phyloP scores from a whole-genome alignment of 2,329 filamentous ascomycete species.

The Didymella keratinophila region DNA sequence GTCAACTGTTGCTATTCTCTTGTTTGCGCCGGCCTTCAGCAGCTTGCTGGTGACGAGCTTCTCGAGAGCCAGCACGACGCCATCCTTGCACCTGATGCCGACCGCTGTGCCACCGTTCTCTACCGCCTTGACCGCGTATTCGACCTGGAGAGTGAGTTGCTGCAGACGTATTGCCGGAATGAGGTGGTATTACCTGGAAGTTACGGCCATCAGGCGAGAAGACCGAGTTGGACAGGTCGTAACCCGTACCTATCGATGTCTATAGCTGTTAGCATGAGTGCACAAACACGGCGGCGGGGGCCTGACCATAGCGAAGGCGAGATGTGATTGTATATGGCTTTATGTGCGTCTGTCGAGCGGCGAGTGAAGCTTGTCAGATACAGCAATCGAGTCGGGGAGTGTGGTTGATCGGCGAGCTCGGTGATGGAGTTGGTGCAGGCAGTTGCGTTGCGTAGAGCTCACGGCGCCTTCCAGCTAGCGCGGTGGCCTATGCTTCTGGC shows the following conservation, averaged over 20 bases:
- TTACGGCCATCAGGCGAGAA: constrained; percentile 99
- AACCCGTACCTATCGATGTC: constrained; percentile 99
- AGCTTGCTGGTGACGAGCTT: constrained; percentile 97
- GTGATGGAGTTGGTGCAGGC: constrained; percentile 40
- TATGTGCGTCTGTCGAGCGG: neutral
- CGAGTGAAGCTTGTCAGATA: neutral
- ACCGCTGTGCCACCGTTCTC: constrained; percentile 97
- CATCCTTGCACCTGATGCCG: constrained; percentile 96
- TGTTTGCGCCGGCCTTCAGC: constrained; percentile 93
- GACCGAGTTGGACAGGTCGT: constrained; percentile 99
- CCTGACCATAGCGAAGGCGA: constrained; percentile 40
- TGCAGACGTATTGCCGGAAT: no score
- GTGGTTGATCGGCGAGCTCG: constrained; percentile 15
- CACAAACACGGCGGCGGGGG: constrained; percentile 21
- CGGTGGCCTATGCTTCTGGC: constrained; percentile 7
- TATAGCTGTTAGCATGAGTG: constrained; percentile 52
- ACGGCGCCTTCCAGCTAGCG: constrained; percentile 13
- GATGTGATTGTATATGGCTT: neutral
- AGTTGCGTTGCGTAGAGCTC: constrained; percentile 44
- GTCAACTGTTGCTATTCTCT: constrained; percentile 94
- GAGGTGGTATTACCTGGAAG: constrained; percentile 75
- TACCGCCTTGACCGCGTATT: constrained; percentile 98
- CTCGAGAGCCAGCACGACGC: constrained; percentile 93
- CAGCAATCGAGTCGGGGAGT: constrained; percentile 3
- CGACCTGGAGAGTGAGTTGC: constrained; percentile 61